Evolutionary conservation across 2,329 filamentous ascomycete species (phyloP), one percentile per base, ranked within the genome.

Genomic region (Ophiocordyceps polyrhachis-furcata): DNA sequence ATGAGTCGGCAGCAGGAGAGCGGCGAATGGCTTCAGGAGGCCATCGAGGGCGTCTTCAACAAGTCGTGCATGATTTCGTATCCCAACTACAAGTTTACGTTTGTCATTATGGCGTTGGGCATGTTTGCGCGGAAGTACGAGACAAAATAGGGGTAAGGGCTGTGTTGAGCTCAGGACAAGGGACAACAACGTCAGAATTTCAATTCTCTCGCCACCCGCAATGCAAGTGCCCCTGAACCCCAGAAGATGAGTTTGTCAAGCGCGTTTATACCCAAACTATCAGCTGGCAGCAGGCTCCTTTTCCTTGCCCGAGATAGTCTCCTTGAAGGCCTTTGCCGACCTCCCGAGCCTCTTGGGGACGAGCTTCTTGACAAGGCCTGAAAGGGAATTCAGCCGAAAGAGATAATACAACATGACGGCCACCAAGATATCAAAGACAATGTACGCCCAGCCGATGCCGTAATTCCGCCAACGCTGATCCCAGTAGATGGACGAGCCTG

Each of bases 1-100:
- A 89, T 95, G 79, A 65, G 72, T 28, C 74, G 89, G 43, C 91
- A 98, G 66, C 80, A 86, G 61, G 58, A 69, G 3, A 94, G 94
- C 56, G 91, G 91, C 31, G 88, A 95, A 65, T 98, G 91, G 91
- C 59, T 83, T 52, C 88, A 95, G 59, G 91, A 96, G 62, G 81
- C 83, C 1, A 96, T 98, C 54, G 91, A 98, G 61, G 91, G 91
- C 2, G 91, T 98, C 12, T 98, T 98, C 65, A 98, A 98, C 65
- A 94, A 95, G 69, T 91, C 81, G 56, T 96, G 89, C 70, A 96
- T 95, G 86, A 98, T 98, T 51, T 91, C 86, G 1, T 98, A 98
- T 58, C 89, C 89, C 40, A 98, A 98, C 69, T 98, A 98, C 70
- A 98, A 96, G 68, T 91, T 94, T 60, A 83, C 82, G 47, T 98